A percentile compares a stretch with the other conserved stretches of the same genome.
Evolutionary conservation across 306 rosid genomes (phyloP).

Genomic region (Elaeagnus macrophylla): DNA sequence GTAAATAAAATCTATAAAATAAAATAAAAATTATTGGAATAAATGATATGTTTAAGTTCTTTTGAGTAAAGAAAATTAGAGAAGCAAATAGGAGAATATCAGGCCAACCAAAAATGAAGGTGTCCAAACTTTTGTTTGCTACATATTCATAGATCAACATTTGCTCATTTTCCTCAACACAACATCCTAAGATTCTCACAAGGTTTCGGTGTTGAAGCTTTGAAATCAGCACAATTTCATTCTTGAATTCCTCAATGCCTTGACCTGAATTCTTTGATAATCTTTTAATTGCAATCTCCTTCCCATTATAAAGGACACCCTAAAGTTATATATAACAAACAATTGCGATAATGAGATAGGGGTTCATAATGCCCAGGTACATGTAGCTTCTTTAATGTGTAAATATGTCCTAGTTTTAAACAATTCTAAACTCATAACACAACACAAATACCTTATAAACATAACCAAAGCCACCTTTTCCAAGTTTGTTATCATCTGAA

Average conservation of each 20-base stretch:
- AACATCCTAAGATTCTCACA: constrained; percentile 48
- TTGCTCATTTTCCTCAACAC: constrained; percentile 39
- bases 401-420: background rate
- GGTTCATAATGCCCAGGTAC: background rate
- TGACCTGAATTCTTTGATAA: constrained; percentile 44
- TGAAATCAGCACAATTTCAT: constrained; percentile 45
- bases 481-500: constrained; percentile 36
- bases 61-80: no score
- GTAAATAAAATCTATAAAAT: no score
- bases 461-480: constrained; percentile 52
- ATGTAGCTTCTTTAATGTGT: background rate
- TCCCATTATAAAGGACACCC: constrained; percentile 18
- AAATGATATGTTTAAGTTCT: background rate
- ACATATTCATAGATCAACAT: constrained; percentile 55
- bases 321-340: constrained; percentile 1
- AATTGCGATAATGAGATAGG: background rate
- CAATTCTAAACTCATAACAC: background rate
- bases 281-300: constrained; percentile 34
- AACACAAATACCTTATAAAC: constrained; percentile 42
- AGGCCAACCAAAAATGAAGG: constrained; percentile 37
- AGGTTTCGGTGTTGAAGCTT: constrained; percentile 65
- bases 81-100: background rate
- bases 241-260: constrained; percentile 53
- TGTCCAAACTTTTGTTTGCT: constrained; percentile 47
- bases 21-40: background rate